These are phyloP conservation scores for Penicillium concentricum DNA, from an alignment of 2,329 filamentous ascomycete genomes.

Conservation along the genomic window DNA sequence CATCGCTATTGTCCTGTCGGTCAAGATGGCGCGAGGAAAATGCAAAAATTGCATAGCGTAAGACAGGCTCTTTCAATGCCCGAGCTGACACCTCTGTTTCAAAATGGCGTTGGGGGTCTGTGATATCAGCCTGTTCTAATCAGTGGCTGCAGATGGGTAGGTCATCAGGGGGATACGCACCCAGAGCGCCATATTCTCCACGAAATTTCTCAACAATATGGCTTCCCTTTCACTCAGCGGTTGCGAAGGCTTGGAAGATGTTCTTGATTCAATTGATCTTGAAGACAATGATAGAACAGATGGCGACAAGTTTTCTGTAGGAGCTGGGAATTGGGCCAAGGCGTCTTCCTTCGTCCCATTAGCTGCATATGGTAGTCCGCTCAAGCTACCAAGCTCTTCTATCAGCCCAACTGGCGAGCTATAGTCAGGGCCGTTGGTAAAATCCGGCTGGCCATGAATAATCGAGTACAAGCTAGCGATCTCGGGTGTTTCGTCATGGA, in stretches of 20 bases:
- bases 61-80: conserved; percentile 32
- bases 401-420: background rate
- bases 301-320: conserved; percentile 2
- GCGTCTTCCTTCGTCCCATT: background rate
- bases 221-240: conserved; percentile 22
- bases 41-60: conserved; percentile 35
- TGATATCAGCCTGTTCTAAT: conserved; percentile 29
- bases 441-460: background rate
- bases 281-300: conserved; percentile 5
- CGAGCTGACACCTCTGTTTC: conserved; percentile 31
- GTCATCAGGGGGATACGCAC: conserved; percentile 11
- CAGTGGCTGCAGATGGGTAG: background rate
- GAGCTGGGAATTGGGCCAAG: background rate
- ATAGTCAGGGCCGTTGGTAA: background rate
- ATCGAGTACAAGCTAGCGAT: conserved; percentile 16
- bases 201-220: conserved; percentile 29
- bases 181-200: conserved; percentile 36
- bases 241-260: conserved; percentile 1
- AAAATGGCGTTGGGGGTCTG: conserved; percentile 33
- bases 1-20: conserved; percentile 21
- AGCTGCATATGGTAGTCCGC: background rate
- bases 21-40: conserved; percentile 35
- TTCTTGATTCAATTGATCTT: background rate
- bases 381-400: background rate
- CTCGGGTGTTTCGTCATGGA: conserved; percentile 24